A percentile compares a stretch with the other conserved stretches of the same genome.
Evolutionary conservation across 83 land plant species (phyloP).

Genomic region (Picea abies): DNA sequence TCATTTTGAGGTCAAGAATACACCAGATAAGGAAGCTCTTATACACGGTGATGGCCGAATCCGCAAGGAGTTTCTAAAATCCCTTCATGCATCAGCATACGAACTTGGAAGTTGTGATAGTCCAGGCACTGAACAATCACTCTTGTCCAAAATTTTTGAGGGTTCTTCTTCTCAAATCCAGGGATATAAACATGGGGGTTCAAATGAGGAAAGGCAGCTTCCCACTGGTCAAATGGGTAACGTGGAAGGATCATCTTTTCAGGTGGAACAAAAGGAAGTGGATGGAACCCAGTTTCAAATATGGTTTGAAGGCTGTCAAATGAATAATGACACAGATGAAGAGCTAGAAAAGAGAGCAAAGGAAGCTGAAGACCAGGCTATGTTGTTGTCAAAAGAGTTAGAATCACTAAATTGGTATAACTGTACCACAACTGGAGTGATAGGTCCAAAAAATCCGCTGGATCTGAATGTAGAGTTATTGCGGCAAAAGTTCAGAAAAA

Average conservation of each 20-base stretch:
- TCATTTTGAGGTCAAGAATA: neutral
- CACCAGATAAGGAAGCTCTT: conserved; percentile 1
- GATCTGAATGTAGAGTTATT: conserved; percentile 25
- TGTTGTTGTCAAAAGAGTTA: conserved; percentile 35
- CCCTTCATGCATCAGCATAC: neutral
- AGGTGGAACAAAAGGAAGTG: neutral
- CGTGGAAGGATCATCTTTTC: neutral
- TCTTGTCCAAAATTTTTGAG: neutral
- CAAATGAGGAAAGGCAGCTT: neutral
- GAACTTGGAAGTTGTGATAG: conserved; percentile 11
- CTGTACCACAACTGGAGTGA: conserved; percentile 6
- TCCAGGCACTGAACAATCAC: neutral
- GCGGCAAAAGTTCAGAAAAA: conserved; percentile 34
- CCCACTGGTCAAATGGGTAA: neutral
- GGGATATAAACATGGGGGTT: neutral
- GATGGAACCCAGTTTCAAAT: conserved; percentile 1
- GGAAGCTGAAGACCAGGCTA: conserved; percentile 43
- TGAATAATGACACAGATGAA: conserved; percentile 23
- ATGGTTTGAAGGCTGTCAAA: neutral
- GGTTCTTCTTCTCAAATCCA: neutral
- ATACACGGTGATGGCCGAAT: conserved; percentile 11
- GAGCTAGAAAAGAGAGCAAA: conserved; percentile 28
- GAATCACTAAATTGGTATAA: conserved; percentile 32
- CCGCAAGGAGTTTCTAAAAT: conserved; percentile 13
- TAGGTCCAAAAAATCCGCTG: neutral